Conservation (phyloP, 2,329 filamentous ascomycete species). For the Sporothrix schenckii region DNA sequence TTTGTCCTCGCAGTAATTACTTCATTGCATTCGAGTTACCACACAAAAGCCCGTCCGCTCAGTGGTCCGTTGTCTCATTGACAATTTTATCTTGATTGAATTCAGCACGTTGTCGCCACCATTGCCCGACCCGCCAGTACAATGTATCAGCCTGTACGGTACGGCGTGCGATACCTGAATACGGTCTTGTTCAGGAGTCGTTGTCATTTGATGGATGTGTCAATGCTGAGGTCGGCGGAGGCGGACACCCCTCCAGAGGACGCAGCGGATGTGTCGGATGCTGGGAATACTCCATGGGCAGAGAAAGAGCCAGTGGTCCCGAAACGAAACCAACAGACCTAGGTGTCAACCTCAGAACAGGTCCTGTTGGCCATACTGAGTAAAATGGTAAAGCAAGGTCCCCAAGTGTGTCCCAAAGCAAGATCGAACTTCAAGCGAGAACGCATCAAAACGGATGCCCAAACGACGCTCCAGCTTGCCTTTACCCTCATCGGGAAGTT, state of each 20-base stretch:
- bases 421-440: neutral
- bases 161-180: neutral
- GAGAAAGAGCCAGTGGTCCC: neutral
- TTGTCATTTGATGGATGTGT: neutral
- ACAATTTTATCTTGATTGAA: neutral
- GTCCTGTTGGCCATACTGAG: too few relatives aligned
- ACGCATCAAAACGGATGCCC: too few relatives aligned
- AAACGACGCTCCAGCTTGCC: neutral
- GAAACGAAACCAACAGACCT: neutral
- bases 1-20: too few relatives aligned
- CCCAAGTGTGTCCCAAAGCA: neutral
- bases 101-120: constrained; percentile 15
- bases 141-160: too few relatives aligned
- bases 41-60: neutral
- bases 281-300: neutral
- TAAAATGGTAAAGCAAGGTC: neutral
- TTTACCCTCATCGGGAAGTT: constrained; percentile 4
- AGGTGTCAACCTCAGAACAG: neutral
- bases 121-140: neutral
- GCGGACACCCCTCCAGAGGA: neutral
- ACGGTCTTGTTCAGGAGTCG: neutral
- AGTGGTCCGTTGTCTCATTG: constrained; percentile 7
- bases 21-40: neutral
- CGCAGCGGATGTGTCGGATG: neutral
- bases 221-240: neutral